These are phyloP conservation scores for Carallia brachiata DNA, from an alignment of 345 rosid species.

Conservation along the genomic window DNA sequence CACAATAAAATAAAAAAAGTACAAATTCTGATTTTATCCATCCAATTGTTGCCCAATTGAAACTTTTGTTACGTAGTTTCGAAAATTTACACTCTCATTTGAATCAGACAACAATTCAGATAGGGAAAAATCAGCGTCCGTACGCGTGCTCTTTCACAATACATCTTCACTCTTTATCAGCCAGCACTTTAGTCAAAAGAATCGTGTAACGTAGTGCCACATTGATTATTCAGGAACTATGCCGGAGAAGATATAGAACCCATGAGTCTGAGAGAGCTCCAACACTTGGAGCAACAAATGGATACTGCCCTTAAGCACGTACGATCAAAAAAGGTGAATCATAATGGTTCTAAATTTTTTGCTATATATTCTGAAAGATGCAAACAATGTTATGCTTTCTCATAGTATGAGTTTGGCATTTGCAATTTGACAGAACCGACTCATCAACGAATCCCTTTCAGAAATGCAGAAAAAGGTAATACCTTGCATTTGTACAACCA, in stretches of 20 bases:
- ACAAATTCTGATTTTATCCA: too few relatives aligned
- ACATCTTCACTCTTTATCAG: too few relatives aligned
- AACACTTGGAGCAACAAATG: slow-evolving; percentile 74
- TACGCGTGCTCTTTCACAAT: too few relatives aligned
- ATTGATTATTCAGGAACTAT: slow-evolving; percentile 44
- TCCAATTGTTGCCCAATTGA: too few relatives aligned
- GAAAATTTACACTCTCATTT: too few relatives aligned
- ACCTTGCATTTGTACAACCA: not conserved
- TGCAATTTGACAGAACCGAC: slow-evolving; percentile 54
- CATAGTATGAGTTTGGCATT: not conserved
- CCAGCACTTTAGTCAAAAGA: not conserved
- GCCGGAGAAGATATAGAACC: slow-evolving; percentile 66
- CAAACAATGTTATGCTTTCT: not conserved
- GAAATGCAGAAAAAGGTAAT: slow-evolving; percentile 68
- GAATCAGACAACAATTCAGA: too few relatives aligned
- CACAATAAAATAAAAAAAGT: too few relatives aligned
- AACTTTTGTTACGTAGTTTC: too few relatives aligned
- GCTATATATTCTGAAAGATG: not conserved
- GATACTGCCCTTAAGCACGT: slow-evolving; percentile 67
- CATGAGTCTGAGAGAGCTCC: slow-evolving; percentile 65
- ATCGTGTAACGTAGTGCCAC: not conserved
- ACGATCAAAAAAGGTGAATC: slow-evolving; percentile 63
- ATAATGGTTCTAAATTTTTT: not conserved
- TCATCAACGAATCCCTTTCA: slow-evolving; percentile 54
- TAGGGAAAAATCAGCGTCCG: too few relatives aligned